These are phyloP conservation scores for Piromyces sp. DNA, from an alignment of 192 early-diverging fungal species.

Conservation along the genomic window DNA sequence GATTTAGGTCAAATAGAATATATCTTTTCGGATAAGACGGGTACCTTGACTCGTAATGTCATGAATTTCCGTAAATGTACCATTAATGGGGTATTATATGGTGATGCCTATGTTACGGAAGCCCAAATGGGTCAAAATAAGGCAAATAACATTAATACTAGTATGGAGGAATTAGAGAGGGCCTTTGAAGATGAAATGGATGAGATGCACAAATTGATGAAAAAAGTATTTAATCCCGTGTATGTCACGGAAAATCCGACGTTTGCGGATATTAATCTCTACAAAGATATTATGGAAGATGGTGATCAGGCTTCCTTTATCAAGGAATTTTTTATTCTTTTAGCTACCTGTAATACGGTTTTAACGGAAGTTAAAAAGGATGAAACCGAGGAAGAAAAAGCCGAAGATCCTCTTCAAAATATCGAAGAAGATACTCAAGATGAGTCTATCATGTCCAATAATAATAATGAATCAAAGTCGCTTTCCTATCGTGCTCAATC, in stretches of 20 bases:
- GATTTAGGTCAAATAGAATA: conserved; percentile 44
- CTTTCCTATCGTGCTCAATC: conserved; percentile 53
- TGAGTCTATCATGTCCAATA: conserved; percentile 4
- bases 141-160: neutral
- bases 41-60: neutral
- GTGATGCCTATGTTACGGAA: conserved; percentile 19
- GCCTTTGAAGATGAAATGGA: conserved; percentile 49
- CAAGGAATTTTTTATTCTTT: conserved; percentile 67
- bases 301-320: conserved; percentile 38
- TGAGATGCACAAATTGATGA: conserved; percentile 14
- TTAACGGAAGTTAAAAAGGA: conserved; percentile 54
- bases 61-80: conserved; percentile 41
- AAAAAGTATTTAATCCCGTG: conserved; percentile 16
- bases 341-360: conserved; percentile 90
- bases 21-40: conserved; percentile 25
- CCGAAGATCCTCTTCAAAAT: conserved; percentile 7
- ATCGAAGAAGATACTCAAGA: conserved; percentile 11
- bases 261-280: conserved; percentile 70
- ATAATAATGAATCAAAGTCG: conserved; percentile 10
- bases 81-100: conserved; percentile 74
- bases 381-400: conserved; percentile 16
- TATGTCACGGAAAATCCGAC: conserved; percentile 18
- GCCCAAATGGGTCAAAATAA: conserved; percentile 1
- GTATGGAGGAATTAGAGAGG: conserved; percentile 13
- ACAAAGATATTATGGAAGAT: conserved; percentile 47